Evolutionary conservation across 371 early-diverging fungal genomes (phyloP).

Genomic region (Circinella minor): DNA sequence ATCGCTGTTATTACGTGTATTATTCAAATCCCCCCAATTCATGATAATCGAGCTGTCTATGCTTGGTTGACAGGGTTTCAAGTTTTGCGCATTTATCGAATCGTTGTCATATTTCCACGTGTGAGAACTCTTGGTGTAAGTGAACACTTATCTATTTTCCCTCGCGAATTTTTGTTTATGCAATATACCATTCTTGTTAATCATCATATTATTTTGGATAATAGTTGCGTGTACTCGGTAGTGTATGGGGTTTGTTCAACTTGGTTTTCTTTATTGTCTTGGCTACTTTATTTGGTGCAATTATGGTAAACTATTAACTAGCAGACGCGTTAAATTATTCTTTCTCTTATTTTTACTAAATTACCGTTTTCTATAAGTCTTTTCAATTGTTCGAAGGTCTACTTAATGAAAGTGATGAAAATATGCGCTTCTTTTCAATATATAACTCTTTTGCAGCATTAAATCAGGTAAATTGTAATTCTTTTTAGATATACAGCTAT

Average conservation of each 20-base stretch:
- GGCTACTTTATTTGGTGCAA: slow-evolving; percentile 57
- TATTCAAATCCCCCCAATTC: slow-evolving; percentile 60
- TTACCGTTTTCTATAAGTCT: slow-evolving; percentile 25
- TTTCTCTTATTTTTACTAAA: neutral
- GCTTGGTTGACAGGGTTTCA: slow-evolving; percentile 70
- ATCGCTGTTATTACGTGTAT: slow-evolving; percentile 57
- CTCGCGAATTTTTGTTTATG: neutral
- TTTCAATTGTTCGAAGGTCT: slow-evolving; percentile 55
- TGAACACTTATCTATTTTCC: neutral
- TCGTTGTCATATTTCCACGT: slow-evolving; percentile 62
- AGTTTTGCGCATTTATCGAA: slow-evolving; percentile 62
- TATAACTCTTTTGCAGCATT: slow-evolving; percentile 66
- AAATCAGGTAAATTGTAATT: slow-evolving; percentile 52
- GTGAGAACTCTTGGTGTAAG: slow-evolving; percentile 59
- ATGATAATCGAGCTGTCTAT: slow-evolving; percentile 39
- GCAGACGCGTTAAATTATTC: neutral
- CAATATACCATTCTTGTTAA: neutral
- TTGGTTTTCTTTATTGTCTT: slow-evolving; percentile 67
- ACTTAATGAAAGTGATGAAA: slow-evolving; percentile 46
- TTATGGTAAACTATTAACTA: slow-evolving; percentile 50
- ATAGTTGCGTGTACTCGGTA: slow-evolving; percentile 62
- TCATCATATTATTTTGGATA: neutral
- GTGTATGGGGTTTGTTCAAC: slow-evolving; percentile 64
- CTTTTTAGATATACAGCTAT: neutral
- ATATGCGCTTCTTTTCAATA: slow-evolving; percentile 66